Evolutionary conservation across 768 basidiomycete genomes (phyloP).

Genomic region (Termitomyces sp.): DNA sequence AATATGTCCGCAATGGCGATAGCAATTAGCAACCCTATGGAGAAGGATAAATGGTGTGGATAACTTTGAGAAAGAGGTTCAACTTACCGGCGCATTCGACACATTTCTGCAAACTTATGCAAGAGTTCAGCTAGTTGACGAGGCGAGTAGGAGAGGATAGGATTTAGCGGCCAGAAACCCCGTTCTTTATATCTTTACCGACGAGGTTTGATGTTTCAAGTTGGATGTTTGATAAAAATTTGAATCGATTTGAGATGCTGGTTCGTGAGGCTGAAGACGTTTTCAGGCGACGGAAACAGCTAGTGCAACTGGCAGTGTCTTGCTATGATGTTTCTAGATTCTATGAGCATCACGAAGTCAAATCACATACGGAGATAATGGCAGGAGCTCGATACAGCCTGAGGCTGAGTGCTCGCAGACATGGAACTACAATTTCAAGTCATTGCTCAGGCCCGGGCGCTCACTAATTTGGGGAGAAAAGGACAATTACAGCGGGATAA

Average conservation of each 20-base stretch:
- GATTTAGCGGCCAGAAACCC: not conserved
- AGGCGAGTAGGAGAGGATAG: not conserved
- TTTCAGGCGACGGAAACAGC: not conserved
- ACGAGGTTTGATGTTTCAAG: not conserved
- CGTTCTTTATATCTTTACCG: not conserved
- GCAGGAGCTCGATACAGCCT: not conserved
- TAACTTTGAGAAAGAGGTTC: not conserved
- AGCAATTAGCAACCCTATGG: slow-evolving; percentile 10
- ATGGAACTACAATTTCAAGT: not conserved
- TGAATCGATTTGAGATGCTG: not conserved
- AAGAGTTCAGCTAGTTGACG: not conserved
- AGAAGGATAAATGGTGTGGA: not conserved
- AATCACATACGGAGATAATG: not conserved
- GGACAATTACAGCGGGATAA: not conserved
- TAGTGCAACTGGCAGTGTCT: not conserved
- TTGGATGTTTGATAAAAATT: not conserved
- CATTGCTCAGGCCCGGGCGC: not conserved
- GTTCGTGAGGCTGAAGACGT: not conserved
- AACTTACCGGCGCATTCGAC: slow-evolving; percentile 11
- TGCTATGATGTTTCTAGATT: not conserved
- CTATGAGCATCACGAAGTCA: not conserved
- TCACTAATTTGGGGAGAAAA: too few relatives aligned
- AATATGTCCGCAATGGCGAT: slow-evolving; percentile 10
- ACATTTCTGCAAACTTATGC: slow-evolving; percentile 1
- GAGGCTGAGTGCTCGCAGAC: not conserved